Evolutionary conservation across 371 early-diverging fungal genomes (phyloP).

Genomic region (Rhizopus microsporus): DNA sequence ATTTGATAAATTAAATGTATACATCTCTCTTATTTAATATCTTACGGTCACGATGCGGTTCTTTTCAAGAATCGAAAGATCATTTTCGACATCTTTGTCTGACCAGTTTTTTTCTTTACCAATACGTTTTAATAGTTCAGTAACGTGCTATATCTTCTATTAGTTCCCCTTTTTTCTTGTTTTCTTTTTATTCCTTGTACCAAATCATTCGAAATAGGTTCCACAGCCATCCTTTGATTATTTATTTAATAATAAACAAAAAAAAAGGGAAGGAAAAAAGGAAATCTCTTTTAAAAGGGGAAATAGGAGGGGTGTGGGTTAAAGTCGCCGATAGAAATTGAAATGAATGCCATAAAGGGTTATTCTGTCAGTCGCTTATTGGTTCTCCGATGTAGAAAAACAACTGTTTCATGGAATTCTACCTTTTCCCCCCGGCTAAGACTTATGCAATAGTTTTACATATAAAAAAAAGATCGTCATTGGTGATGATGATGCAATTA

Average conservation of each 20-base stretch:
- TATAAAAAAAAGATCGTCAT: background rate
- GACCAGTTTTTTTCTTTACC: conserved; percentile 47
- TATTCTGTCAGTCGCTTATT: no score
- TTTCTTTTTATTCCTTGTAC: background rate
- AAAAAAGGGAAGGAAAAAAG: no score
- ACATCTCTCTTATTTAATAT: background rate
- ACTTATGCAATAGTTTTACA: background rate
- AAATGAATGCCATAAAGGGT: no score
- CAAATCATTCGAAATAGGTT: background rate
- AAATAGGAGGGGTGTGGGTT: no score
- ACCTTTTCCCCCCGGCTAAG: background rate
- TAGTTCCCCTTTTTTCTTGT: background rate
- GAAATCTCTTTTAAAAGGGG: no score
- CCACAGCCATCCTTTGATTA: no score
- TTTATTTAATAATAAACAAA: no score
- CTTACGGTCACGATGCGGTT: conserved; percentile 40
- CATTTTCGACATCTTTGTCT: conserved; percentile 37
- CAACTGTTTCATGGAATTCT: no score
- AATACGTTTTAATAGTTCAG: conserved; percentile 13
- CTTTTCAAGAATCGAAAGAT: conserved; percentile 36
- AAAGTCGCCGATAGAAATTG: no score
- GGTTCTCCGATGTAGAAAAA: no score
- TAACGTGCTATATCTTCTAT: conserved; percentile 15
- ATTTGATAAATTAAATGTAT: background rate
- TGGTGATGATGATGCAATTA: no score